phyloP scores from a whole-genome alignment of 768 basidiomycete genomes.

The Peribolospora baueri region DNA sequence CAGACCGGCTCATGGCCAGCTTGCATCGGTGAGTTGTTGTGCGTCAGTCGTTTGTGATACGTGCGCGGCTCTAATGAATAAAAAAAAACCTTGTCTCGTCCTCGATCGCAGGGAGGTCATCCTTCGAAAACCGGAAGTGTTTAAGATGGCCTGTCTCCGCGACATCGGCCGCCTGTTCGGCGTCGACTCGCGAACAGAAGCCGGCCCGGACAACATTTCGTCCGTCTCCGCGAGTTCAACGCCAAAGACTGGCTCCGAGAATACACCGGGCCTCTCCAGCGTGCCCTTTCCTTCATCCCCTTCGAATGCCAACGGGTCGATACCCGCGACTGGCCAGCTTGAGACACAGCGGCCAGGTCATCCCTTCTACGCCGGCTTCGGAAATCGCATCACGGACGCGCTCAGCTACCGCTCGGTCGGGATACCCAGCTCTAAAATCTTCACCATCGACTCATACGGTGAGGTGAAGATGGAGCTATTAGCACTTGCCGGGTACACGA shows the following conservation, averaged over 20 bases:
- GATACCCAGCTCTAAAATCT: conserved; percentile 77
- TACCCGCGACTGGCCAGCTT: too few species aligned
- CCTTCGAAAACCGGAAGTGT: conserved; percentile 96
- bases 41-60: background rate
- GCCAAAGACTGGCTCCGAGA: too few species aligned
- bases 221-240: too few species aligned
- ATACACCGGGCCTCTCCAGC: too few species aligned
- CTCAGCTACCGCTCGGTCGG: conserved; percentile 92
- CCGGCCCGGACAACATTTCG: conserved; percentile 1
- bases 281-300: too few species aligned
- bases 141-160: conserved; percentile 96
- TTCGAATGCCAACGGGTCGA: too few species aligned
- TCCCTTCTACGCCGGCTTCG: conserved; percentile 92
- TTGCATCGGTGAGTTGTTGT: conserved; percentile 48
- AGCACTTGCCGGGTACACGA: conserved; percentile 91
- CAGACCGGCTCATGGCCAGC: conserved; percentile 78
- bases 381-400: conserved; percentile 93
- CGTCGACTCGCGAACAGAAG: background rate
- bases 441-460: conserved; percentile 76
- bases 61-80: background rate
- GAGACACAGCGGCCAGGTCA: conserved; percentile 30
- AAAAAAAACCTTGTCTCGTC: background rate
- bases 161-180: conserved; percentile 85
- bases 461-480: conserved; percentile 92
- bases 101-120: conserved; percentile 59